Percentiles rank a stretch among this genome's conserved stretches.
These are phyloP conservation scores for Phytophthora ramorum DNA, from an alignment of 352 stramenopile species.

Conservation along the genomic window DNA sequence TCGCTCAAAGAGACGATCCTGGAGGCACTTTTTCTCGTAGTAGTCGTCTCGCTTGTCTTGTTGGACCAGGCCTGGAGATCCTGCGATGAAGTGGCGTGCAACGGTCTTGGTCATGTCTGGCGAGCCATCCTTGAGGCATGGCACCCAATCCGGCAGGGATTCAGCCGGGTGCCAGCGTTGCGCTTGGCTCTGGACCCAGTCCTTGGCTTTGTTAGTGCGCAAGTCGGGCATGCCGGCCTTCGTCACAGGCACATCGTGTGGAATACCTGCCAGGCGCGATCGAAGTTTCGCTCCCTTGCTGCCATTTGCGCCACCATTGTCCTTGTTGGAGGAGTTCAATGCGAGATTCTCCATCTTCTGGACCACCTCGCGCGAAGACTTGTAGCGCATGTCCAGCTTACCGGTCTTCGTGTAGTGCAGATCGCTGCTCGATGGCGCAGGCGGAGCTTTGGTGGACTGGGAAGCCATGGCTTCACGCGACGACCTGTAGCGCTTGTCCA, in stretches of 20 bases:
- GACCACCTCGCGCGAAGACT: slow-evolving; percentile 26
- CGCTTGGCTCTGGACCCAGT: slow-evolving; percentile 40
- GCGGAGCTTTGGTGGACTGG: no score
- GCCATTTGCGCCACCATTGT: no score
- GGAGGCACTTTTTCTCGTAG: slow-evolving; percentile 27
- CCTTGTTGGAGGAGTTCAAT: slow-evolving; percentile 3
- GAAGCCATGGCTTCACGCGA: no score
- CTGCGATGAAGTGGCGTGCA: slow-evolving; percentile 33
- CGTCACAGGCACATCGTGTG: slow-evolving; percentile 27
- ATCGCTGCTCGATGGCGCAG: background rate
- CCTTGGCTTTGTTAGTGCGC: slow-evolving; percentile 27
- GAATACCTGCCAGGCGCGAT: slow-evolving; percentile 6
- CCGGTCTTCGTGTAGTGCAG: slow-evolving; percentile 34
- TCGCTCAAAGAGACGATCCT: slow-evolving; percentile 19
- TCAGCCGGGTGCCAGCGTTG: slow-evolving; percentile 31
- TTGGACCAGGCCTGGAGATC: slow-evolving; percentile 20
- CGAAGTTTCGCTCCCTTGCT: no score
- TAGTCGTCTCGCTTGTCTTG: slow-evolving; percentile 30
- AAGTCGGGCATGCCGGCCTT: slow-evolving; percentile 31
- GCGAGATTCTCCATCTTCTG: slow-evolving; percentile 28
- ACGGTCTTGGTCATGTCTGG: slow-evolving; percentile 37
- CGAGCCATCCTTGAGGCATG: slow-evolving; percentile 39
- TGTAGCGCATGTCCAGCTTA: slow-evolving; percentile 37
- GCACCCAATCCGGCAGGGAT: slow-evolving; percentile 29
- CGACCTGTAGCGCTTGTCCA: slow-evolving; percentile 15